Evolutionary conservation across 2,329 filamentous ascomycete genomes (phyloP), one percentile per base, ranked within the genome.

Genomic region (Paraphaeosphaeria minitans): DNA sequence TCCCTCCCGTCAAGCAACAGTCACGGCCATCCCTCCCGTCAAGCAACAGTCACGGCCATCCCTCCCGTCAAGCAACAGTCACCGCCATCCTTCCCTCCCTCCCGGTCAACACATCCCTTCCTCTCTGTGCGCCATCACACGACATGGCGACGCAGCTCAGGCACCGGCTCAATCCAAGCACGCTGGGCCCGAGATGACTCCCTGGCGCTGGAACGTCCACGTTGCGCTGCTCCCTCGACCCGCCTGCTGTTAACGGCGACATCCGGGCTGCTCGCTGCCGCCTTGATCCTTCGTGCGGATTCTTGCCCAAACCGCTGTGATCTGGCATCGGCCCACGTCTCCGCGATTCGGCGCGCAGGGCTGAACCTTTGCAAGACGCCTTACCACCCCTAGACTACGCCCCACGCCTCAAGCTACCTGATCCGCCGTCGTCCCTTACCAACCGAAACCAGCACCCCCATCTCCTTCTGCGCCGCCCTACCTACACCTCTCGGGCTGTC

Each of bases 321-420:
- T 62, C 58, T 57, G 53, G 54, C 55, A 37, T 27, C 31, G 19
- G 52, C 54, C 57, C 43, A 13, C 8, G 29, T 16, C 53, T 59
- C 59, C 59, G 53, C 61, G 53, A 60, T 62, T 45, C 51, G 37
- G 39, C 51, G 24, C 22, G 42, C 62, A 64, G 59, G 59, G 55
- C 60, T 62, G 62, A 53, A 55, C n/a, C n/a, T n/a, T n/a, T n/a
- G n/a, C n/a, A n/a, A n/a, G n/a, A n/a, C n/a, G n/a, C n/a, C n/a
- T n/a, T n/a, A n/a, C n/a, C n/a, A n/a, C n/a, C n/a, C n/a, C n/a
- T n/a, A n/a, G 46, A 51, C 14, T 16, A 10, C 35, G 53, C 46
- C 55, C 58, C 57, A 59, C 57, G 57, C 16, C 33, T 2, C 43
- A 22, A 22, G n/a, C n/a, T n/a, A n/a, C n/a, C 43, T 48, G 29